These are phyloP conservation scores for Alternaria sp. DNA, from an alignment of 2,329 filamentous ascomycete species.

Conservation along the genomic window DNA sequence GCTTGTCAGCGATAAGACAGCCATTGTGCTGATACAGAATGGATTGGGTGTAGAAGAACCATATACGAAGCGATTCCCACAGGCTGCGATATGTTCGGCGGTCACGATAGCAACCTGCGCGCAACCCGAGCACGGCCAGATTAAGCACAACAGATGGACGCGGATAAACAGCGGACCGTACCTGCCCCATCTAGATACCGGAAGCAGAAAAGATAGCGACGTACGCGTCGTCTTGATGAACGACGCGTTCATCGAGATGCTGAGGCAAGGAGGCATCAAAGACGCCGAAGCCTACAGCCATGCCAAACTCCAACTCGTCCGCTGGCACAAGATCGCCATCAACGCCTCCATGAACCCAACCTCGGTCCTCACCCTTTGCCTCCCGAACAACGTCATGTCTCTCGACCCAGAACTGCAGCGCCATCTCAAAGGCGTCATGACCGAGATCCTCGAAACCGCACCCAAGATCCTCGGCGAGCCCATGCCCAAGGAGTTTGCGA, in stretches of 20 bases:
- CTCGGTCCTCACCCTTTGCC: conserved; percentile 69
- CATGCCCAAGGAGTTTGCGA: conserved; percentile 66
- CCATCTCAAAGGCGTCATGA: conserved; percentile 71
- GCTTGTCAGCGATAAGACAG: conserved; percentile 60
- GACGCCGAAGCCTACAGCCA: conserved; percentile 71
- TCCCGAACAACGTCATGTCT: conserved; percentile 70
- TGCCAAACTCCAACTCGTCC: conserved; percentile 70
- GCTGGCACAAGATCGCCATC: conserved; percentile 80
- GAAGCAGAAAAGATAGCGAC: conserved; percentile 24
- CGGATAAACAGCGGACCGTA: conserved; percentile 73
- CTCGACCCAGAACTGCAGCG: conserved; percentile 65
- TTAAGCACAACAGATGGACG: conserved; percentile 77
- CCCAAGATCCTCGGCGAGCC: conserved; percentile 67
- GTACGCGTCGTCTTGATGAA: conserved; percentile 53
- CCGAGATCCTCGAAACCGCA: conserved; percentile 70
- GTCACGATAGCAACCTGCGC: conserved; percentile 74
- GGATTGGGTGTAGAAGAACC: conserved; percentile 73
- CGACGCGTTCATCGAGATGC: conserved; percentile 59
- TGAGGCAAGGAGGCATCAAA: conserved; percentile 66
- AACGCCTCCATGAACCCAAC: conserved; percentile 78
- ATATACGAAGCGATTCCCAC: conserved; percentile 67
- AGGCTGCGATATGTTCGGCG: conserved; percentile 67
- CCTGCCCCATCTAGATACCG: conserved; percentile 56
- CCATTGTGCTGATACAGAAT: conserved; percentile 73
- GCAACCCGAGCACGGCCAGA: conserved; percentile 66